Evolutionary conservation across 139 green algal species (phyloP), one percentile per base, ranked within the genome.

Genomic region (Coelastrella sp.): DNA sequence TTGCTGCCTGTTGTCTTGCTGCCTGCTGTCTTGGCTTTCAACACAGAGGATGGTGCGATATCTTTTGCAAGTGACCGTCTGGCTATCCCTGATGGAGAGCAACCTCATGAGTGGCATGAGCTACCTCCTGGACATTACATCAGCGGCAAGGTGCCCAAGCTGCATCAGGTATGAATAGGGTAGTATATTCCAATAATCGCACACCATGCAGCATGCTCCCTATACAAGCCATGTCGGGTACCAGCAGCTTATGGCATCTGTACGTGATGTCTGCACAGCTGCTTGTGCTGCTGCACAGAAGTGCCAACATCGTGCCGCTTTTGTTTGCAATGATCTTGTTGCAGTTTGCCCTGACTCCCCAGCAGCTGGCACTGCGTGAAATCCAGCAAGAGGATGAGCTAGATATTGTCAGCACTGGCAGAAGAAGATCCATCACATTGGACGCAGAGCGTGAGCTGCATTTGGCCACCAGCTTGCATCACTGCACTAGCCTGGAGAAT

Each of bases 111-210:
- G 32, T 98, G 96, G 96, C 16, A 73, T 5, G 92, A 97, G 90
- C 71, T 98, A 56, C 93, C 93, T 14, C 94, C 96, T 16, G 96
- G 96, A 6, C 95, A 97, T 73, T 97, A 94, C 84, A 90, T 97
- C 78, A 73, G 22, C 20, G 93, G 94, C 47, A 89, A 85, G 32
- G 60, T 80, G 19, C 91, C 92, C 47, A 94, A 93, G 73, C 68
- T 92, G 61, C 83, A 88, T 54, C 83, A 88, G 68, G 68, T 76
- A 17, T 8, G 68, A 47, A 47, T 47, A 47, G 32, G 32, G 1
- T 47, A 1, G 32, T 47, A 47, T 47, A 47, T 47, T 1, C 32
- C 32, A 0, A 47, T 47, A 47, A 47, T 47, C 32, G 32, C 32
- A 47, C 32, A 47, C 32, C 32, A 47, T 71, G 64, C 64, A 71